Conservation (phyloP, 1,139 yeast species). For the Scheffersomyces quercinus region DNA sequence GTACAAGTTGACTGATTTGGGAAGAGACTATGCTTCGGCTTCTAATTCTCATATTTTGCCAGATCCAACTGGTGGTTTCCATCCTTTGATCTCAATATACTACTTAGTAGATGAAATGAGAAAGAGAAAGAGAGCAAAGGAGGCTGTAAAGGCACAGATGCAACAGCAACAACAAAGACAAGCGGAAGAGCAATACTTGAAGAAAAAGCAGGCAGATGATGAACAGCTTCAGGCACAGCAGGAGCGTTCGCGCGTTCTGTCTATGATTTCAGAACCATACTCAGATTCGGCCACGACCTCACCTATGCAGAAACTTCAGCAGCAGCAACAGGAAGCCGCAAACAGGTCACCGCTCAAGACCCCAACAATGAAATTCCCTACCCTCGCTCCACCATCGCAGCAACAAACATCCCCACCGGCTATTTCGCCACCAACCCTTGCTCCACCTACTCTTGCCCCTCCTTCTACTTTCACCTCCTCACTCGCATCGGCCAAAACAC, state of each 20-base stretch:
- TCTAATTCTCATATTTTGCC: constrained; percentile 43
- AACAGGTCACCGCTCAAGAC: no score
- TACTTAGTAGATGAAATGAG: constrained; percentile 82
- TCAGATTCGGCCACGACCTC: no score
- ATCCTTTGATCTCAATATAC: constrained; percentile 86
- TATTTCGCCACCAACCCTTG: no score
- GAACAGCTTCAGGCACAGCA: neutral
- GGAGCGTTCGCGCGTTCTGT: no score
- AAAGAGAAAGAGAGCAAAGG: constrained; percentile 66
- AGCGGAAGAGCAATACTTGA: constrained; percentile 14
- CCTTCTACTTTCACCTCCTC: no score
- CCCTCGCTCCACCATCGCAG: no score
- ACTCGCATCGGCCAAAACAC: no score
- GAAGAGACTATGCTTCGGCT: constrained; percentile 44
- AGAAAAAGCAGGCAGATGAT: constrained; percentile 6
- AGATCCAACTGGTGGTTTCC: constrained; percentile 89
- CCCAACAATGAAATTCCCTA: no score
- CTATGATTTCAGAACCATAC: no score
- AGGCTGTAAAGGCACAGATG: constrained; percentile 29
- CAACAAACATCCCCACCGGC: no score
- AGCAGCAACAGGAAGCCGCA: neutral
- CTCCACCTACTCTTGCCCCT: no score
- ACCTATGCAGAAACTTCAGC: constrained; percentile 2
- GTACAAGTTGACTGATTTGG: constrained; percentile 49
- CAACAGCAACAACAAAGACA: constrained; percentile 24